Base-by-base conservation (phyloP, 2,329 filamentous ascomycete genomes). In the Colletotrichum orbiculare region DNA sequence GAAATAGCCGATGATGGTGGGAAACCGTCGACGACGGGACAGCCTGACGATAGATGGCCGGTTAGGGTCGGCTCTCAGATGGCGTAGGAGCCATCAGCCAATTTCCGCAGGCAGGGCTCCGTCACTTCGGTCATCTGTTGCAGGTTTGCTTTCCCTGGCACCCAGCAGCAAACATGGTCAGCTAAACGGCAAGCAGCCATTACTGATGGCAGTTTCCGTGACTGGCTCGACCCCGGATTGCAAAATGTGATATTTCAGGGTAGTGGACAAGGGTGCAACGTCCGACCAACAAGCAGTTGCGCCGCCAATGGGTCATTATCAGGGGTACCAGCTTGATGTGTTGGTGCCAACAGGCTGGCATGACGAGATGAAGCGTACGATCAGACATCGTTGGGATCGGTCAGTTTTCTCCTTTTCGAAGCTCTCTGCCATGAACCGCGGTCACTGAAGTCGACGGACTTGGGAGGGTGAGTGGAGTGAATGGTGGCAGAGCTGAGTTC, bases 391-490 rank as follows among this genome's bases (percentile, higher is more conserved):
- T 62, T 54, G 12, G 50, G 54, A 53, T 68, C 60, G 53, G 54
- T 53, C 57, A 67, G 15, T 56, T 66, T 69, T 25, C 62, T 60
- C 41, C 67, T 55, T 43, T 69, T 69, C 2, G 56, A 35, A 8
- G 59, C 53, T 13, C 66, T 64, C 39, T 66, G 64, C 57, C 58
- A 68, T 17, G 66, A 67, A 11, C 64, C 64, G 53, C 33, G 35
- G 17, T 66, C 59, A 15, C 33, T 37, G 33, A 67, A 68, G 10
- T 46, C 46, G 42, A 68, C 54, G 12, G 49, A 37, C 5, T 38
- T 42, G 10, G 25, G 39, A n/a, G 43, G 33, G 42, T 57, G 41
- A 55, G 37, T 17, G 13, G 42, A 43, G 12, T 25, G 7, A 43
- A 13, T 39, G 8, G 13, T 43, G 17, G 17, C 15, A 43, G 47